Conservation (phyloP, 805 yeast species). For the Candida coleopterorum region DNA sequence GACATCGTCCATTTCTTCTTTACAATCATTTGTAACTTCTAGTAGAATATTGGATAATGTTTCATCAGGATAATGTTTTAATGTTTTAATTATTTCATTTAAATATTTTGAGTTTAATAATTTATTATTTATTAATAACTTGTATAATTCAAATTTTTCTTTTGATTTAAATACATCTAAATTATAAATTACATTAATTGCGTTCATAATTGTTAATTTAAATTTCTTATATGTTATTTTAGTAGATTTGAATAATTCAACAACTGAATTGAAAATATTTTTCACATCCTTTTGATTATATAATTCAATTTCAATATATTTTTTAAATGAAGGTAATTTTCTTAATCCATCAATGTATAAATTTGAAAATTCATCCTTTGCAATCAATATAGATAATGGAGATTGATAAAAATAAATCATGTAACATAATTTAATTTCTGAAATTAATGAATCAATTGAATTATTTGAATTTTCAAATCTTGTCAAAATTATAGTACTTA, state of each 20-base stretch:
- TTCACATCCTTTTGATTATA: constrained; percentile 7
- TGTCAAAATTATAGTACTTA: constrained; percentile 23
- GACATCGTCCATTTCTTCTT: constrained; percentile 8
- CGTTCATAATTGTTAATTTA: constrained; percentile 21
- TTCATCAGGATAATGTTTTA: background rate
- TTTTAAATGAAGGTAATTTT: constrained; percentile 34
- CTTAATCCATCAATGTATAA: constrained; percentile 23
- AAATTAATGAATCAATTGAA: constrained; percentile 35
- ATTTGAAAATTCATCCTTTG: constrained; percentile 10
- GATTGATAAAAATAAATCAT: constrained; percentile 39
- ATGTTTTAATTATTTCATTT: constrained; percentile 16
- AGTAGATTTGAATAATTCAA: constrained; percentile 12
- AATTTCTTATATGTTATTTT: constrained; percentile 19
- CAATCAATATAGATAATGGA: constrained; percentile 24
- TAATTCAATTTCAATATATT: constrained; percentile 22
- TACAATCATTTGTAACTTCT: constrained; percentile 3
- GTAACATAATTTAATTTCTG: constrained; percentile 32
- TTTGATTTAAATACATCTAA: constrained; percentile 11
- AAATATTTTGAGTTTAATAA: constrained; percentile 22
- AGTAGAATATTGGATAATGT: background rate
- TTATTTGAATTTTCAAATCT: constrained; percentile 36
- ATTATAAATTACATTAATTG: constrained; percentile 19
- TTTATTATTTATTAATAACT: constrained; percentile 24
- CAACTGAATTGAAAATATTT: constrained; percentile 6
- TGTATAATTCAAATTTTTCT: constrained; percentile 29